Conservation (phyloP, 2,329 filamentous ascomycete species). For the Fusarium coffeatum region DNA sequence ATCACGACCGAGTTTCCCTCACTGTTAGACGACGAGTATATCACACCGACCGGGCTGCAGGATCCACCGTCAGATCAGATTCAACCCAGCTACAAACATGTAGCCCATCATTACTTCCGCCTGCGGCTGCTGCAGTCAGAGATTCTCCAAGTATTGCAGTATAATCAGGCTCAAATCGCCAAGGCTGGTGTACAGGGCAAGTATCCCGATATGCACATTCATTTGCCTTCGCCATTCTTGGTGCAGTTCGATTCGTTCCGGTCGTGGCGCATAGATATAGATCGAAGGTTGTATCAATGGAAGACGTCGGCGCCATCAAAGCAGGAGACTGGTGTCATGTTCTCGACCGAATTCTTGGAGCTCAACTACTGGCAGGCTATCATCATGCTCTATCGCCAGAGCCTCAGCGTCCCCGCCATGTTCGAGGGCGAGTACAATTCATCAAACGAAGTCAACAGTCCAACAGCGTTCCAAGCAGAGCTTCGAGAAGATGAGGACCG, state of each 20-base stretch:
- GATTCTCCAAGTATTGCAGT: slow-evolving; percentile 92
- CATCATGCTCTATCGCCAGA: slow-evolving; percentile 94
- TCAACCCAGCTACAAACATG: slow-evolving; percentile 86
- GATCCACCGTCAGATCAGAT: slow-evolving; percentile 66
- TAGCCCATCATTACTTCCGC: slow-evolving; percentile 92
- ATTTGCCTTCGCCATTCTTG: slow-evolving; percentile 86
- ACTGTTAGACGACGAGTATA: slow-evolving; percentile 86
- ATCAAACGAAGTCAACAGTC: slow-evolving; percentile 72
- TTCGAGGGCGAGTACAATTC: slow-evolving; percentile 82
- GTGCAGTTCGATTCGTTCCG: slow-evolving; percentile 86
- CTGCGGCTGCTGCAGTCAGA: slow-evolving; percentile 91
- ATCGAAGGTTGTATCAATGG: slow-evolving; percentile 86
- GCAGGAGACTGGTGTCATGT: slow-evolving; percentile 84
- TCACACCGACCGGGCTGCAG: slow-evolving; percentile 81
- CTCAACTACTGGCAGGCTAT: slow-evolving; percentile 98
- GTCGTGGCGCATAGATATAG: slow-evolving; percentile 89
- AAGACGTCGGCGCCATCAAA: slow-evolving; percentile 83
- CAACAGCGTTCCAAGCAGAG: slow-evolving; percentile 71
- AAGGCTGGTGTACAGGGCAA: slow-evolving; percentile 73
- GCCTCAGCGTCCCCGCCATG: slow-evolving; percentile 84
- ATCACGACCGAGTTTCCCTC: slow-evolving; percentile 96
- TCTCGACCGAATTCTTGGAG: slow-evolving; percentile 89
- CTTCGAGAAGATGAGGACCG: slow-evolving; percentile 85
- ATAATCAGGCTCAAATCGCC: slow-evolving; percentile 86
- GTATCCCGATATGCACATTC: slow-evolving; percentile 80